phyloP scores from a whole-genome alignment of 2,329 filamentous ascomycete genomes.

The Fusarium anguioides region DNA sequence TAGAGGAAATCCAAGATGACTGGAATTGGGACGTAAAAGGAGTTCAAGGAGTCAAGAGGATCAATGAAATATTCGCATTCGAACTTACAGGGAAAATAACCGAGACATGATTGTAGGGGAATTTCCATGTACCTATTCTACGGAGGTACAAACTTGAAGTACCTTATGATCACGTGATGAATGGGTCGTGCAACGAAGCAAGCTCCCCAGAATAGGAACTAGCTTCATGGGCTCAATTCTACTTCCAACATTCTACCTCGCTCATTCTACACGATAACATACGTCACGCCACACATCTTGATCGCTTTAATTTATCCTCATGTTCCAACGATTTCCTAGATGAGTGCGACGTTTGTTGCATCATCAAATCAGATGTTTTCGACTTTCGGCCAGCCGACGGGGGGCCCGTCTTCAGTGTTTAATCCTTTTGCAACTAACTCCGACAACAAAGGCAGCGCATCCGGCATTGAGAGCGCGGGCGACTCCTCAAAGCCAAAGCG shows the following conservation, averaged over 20 bases:
- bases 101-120: too few relatives aligned
- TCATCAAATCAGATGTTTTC: conserved; percentile 56
- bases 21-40: conserved; percentile 13
- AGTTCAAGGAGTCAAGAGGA: conserved; percentile 25
- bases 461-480: conserved; percentile 48
- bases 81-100: not conserved
- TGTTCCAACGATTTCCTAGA: conserved; percentile 50
- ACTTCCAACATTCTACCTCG: conserved; percentile 28
- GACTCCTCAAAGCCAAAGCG: conserved; percentile 44
- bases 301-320: conserved; percentile 42
- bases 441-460: conserved; percentile 43
- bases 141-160: not conserved
- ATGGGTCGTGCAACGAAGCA: conserved; percentile 17
- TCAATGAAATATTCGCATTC: conserved; percentile 15
- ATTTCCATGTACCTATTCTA: not conserved
- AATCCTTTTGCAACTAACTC: conserved; percentile 52
- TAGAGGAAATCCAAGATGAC: not conserved
- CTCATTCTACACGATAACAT: conserved; percentile 1
- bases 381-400: conserved; percentile 51
- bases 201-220: conserved; percentile 42
- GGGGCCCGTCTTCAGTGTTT: conserved; percentile 49
- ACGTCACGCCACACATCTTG: conserved; percentile 24
- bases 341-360: conserved; percentile 56
- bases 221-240: conserved; percentile 33
- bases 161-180: conserved; percentile 35